Base-by-base conservation (phyloP, 805 yeast genomes). In the Wickerhamomyces alni region DNA sequence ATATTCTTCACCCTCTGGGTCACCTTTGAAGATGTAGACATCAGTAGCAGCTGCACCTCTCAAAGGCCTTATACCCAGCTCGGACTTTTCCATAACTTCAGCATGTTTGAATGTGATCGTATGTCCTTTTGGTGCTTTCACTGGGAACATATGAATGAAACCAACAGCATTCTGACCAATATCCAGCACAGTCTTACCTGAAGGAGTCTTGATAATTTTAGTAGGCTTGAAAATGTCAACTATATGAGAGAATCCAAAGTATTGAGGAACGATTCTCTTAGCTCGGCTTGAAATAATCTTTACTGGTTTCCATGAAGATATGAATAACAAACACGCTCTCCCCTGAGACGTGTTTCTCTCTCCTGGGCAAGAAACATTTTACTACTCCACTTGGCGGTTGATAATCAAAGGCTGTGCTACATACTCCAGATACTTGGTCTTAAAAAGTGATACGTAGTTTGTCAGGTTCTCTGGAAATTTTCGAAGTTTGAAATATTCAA, bases 121-220 rank as follows among this genome's bases (percentile, higher is more conserved):
- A 26, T 39, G 44, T 2, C 45, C 45, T 25, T 38, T 41, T 13
- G 39, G 17, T 12, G 39, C 50, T 8, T 37, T 46, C 9, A 44
- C 38, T n/a, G 29, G 29, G 8, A 39, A 35, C 40, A 46, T 42
- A 26, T 41, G 42, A 8, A 46, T 13, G n/a, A 46, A 37, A 33
- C 50, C 50, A 16, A 46, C 50, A 19, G 47, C 41, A 33, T 46
- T 46, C 22, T 46, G 50, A 12, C 50, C 47, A 24, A 46, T 35
- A 28, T 46, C 50, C 10, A 43, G 15, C 5, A 46, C 33, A 1
- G 27, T 35, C 18, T 43, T 43, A 6, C 50, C 50, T 9, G 30
- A 19, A 21, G 41, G 41, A 1, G 47, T 41, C 2, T 30, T 41
- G 33, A 46, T 41, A 21, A 46, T 34, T 22, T 41, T 39, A 3